Percentiles rank a stretch among this genome's conserved stretches.
Conservation (phyloP, 768 basidiomycete species). For the Zangia roseola region DNA sequence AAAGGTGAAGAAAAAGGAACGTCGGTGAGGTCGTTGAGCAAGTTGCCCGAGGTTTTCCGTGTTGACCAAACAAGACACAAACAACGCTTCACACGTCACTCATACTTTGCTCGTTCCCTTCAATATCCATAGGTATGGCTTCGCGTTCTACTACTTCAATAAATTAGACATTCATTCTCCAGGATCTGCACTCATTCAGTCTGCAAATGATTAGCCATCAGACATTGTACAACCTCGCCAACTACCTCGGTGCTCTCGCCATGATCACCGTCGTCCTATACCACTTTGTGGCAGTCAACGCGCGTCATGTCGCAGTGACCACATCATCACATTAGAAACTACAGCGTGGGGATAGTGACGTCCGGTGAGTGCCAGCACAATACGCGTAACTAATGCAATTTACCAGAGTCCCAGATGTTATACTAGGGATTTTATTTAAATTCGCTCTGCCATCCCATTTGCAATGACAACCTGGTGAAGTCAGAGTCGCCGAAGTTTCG, state of each 20-base stretch:
- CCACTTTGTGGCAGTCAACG: conserved; percentile 88
- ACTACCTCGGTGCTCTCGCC: conserved; percentile 77
- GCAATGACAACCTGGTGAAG: not conserved
- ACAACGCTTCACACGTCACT: conserved; percentile 15
- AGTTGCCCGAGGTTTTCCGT: conserved; percentile 30
- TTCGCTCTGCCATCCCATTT: not conserved
- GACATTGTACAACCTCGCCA: conserved; percentile 80
- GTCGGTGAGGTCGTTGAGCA: conserved; percentile 4
- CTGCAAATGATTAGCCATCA: conserved; percentile 74
- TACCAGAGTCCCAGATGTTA: not conserved
- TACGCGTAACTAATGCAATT: not conserved
- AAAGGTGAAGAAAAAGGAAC: not conserved
- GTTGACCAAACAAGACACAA: conserved; percentile 34
- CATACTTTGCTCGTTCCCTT: not conserved
- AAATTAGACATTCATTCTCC: too few relatives aligned
- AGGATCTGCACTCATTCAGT: conserved; percentile 15
- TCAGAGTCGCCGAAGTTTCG: conserved; percentile 5
- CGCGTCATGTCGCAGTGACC: conserved; percentile 41
- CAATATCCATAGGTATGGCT: conserved; percentile 17
- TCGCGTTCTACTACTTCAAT: not conserved
- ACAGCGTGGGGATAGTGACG: not conserved
- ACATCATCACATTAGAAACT: conserved; percentile 4
- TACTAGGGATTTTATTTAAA: not conserved
- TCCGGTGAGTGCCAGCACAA: conserved; percentile 6
- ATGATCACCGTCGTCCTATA: conserved; percentile 88